Evolutionary conservation across 805 yeast species (phyloP).

Genomic region (Hanseniaspora guilliermondii): DNA sequence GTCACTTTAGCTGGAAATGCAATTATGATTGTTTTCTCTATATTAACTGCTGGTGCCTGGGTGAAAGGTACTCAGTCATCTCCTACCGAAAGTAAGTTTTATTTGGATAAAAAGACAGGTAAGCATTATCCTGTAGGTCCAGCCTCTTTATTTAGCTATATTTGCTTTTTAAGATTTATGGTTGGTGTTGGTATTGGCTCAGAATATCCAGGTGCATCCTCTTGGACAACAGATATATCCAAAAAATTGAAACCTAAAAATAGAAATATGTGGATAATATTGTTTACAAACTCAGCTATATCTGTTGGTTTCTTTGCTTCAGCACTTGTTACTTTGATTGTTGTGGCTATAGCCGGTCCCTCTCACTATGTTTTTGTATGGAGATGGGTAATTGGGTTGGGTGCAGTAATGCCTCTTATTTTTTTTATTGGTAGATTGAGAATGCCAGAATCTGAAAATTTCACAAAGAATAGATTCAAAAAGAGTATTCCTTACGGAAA

Average conservation of each 20-base stretch:
- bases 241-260: constrained; percentile 78
- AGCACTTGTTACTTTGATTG: constrained; percentile 74
- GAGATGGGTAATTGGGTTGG: constrained; percentile 83
- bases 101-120: constrained; percentile 27
- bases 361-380: constrained; percentile 70
- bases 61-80: constrained; percentile 37
- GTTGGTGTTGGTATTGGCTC: constrained; percentile 89
- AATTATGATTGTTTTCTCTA: constrained; percentile 63
- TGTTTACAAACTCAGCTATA: constrained; percentile 83
- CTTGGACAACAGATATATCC: constrained; percentile 86
- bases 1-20: constrained; percentile 74
- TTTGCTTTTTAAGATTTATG: constrained; percentile 75
- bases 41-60: constrained; percentile 78
- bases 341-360: constrained; percentile 67
- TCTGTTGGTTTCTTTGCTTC: constrained; percentile 76
- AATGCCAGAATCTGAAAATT: constrained; percentile 62
- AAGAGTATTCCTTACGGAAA: constrained; percentile 52
- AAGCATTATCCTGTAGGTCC: constrained; percentile 31
- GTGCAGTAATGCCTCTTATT: constrained; percentile 75
- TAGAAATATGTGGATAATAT: constrained; percentile 77
- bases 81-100: constrained; percentile 2
- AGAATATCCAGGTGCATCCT: constrained; percentile 79
- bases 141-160: constrained; percentile 65
- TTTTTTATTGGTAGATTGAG: constrained; percentile 66
- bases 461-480: constrained; percentile 58